A percentile compares a stretch with the other conserved stretches of the same genome.
These are phyloP conservation scores for Danielia oregonensis DNA, from an alignment of 805 yeast species.

Conservation along the genomic window DNA sequence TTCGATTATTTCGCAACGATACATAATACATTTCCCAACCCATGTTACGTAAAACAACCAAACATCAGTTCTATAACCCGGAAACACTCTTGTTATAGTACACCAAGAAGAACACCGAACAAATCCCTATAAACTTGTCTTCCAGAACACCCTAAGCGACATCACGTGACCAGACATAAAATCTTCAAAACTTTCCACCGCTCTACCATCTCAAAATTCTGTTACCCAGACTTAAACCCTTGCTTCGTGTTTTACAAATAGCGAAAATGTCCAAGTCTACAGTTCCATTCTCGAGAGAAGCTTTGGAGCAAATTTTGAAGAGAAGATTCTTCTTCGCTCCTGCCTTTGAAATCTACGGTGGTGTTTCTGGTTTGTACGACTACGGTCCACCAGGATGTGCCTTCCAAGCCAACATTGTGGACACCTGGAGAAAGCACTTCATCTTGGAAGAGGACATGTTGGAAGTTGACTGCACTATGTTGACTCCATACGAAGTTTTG, in stretches of 20 bases:
- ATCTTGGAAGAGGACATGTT: constrained; percentile 97
- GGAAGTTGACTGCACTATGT: constrained; percentile 96
- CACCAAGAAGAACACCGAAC: too few relatives aligned
- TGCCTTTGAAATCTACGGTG: constrained; percentile 95
- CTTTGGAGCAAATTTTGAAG: constrained; percentile 84
- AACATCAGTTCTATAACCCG: too few relatives aligned
- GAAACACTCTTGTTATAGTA: too few relatives aligned
- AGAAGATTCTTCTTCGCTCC: constrained; percentile 98
- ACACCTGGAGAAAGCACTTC: constrained; percentile 96
- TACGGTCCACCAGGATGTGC: constrained; percentile 99
- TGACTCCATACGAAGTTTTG: constrained; percentile 95
- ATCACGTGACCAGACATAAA: too few relatives aligned
- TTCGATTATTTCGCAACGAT: too few relatives aligned
- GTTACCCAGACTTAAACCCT: constrained; percentile 4
- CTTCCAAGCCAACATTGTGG: constrained; percentile 91
- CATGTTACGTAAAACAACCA: too few relatives aligned
- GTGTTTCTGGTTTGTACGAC: constrained; percentile 96
- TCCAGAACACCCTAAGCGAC: too few relatives aligned
- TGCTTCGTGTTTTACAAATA: constrained; percentile 7
- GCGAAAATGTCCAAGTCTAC: constrained; percentile 26
- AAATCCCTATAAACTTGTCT: too few relatives aligned
- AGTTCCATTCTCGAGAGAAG: constrained; percentile 71
- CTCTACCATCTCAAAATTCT: constrained; percentile 1
- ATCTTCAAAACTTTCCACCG: too few relatives aligned
- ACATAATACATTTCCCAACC: too few relatives aligned